These are phyloP conservation scores for Fusarium domesticum DNA, from an alignment of 2,329 filamentous ascomycete genomes.

Conservation along the genomic window DNA sequence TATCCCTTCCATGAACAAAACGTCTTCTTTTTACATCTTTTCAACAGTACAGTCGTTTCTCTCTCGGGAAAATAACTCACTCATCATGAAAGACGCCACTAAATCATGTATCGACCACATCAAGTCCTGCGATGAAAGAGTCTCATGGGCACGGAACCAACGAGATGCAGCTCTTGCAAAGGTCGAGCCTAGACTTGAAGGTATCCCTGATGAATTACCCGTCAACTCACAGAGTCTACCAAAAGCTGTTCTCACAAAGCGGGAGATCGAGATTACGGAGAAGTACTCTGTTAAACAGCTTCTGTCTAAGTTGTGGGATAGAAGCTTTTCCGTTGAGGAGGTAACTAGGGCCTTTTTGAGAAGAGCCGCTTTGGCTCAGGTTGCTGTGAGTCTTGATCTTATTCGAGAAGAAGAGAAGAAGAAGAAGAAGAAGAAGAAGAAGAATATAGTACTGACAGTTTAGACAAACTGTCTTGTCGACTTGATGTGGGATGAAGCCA, in stretches of 20 bases:
- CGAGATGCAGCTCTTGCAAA: conserved; percentile 27
- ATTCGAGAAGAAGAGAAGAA: too few relatives aligned
- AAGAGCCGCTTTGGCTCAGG: conserved; percentile 27
- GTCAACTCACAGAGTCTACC: conserved; percentile 25
- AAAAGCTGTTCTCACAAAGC: conserved; percentile 19
- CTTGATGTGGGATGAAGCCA: conserved; percentile 36
- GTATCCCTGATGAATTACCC: conserved; percentile 21
- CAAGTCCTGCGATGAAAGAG: conserved; percentile 12
- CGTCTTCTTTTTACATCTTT: background rate
- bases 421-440: too few relatives aligned
- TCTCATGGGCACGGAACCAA: conserved; percentile 6
- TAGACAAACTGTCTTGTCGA: conserved; percentile 36
- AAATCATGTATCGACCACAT: conserved; percentile 1
- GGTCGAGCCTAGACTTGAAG: conserved; percentile 26
- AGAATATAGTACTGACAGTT: background rate
- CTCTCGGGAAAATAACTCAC: background rate
- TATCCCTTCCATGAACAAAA: too few relatives aligned
- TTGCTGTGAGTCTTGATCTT: too few relatives aligned
- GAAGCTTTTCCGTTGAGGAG: conserved; percentile 27
- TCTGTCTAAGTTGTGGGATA: conserved; percentile 14
- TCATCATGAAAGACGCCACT: background rate
- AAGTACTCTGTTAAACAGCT: conserved; percentile 25
- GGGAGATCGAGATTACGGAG: conserved; percentile 31
- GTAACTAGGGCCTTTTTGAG: conserved; percentile 28
- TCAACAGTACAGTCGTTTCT: background rate